phyloP scores from a whole-genome alignment of 805 yeast genomes.

The Saccharomycopsis guyanensis region DNA sequence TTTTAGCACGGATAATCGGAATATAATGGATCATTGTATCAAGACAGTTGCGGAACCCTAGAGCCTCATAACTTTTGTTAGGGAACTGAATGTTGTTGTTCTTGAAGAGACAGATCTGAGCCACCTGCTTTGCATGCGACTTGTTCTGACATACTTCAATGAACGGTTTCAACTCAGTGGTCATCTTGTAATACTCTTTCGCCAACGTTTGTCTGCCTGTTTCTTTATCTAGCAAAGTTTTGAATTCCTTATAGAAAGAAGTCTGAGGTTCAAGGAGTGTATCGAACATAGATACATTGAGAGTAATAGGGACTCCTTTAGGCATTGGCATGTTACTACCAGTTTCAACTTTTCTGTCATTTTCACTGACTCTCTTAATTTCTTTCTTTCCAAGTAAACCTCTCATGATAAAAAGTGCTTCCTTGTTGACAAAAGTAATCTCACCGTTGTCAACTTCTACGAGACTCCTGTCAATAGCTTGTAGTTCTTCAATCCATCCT shows the following conservation, averaged over 20 bases:
- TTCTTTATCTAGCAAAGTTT: not conserved
- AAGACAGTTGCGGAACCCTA: conserved; percentile 25
- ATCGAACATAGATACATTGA: not conserved
- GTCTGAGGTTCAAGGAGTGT: not conserved
- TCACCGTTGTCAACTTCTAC: not conserved
- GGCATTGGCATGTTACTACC: not conserved
- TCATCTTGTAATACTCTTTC: conserved; percentile 32
- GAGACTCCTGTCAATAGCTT: not conserved
- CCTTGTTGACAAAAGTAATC: not conserved
- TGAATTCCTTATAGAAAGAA: not conserved
- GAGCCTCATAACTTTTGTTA: not conserved
- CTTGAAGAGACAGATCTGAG: conserved; percentile 11
- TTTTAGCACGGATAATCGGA: conserved; percentile 39
- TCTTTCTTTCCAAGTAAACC: not conserved
- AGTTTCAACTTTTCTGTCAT: not conserved
- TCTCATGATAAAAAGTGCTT: not conserved
- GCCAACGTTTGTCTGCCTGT: not conserved
- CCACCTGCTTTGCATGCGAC: conserved; percentile 12
- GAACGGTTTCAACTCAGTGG: conserved; percentile 37
- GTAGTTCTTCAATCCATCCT: not conserved
- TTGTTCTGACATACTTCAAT: conserved; percentile 42
- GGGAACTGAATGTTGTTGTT: not conserved
- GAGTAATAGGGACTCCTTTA: not conserved
- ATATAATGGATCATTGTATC: conserved; percentile 41
- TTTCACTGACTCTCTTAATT: not conserved